Evolutionary conservation across 2,329 filamentous ascomycete species (phyloP).

Genomic region (Sporothrix euskadiensis): DNA sequence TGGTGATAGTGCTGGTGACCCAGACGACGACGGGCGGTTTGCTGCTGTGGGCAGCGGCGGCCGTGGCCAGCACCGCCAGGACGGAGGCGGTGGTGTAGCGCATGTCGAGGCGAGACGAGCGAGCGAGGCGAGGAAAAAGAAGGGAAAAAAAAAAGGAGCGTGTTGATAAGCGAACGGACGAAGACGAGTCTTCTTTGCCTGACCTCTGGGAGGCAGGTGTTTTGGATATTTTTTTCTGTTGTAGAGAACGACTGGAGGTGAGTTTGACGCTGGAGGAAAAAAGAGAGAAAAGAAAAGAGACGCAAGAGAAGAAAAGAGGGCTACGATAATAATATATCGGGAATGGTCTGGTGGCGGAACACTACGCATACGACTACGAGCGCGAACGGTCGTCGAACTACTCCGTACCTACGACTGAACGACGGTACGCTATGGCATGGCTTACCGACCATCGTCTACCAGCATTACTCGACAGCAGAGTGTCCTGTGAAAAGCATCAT

Average conservation of each 20-base stretch:
- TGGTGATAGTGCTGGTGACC: slow-evolving; percentile 27
- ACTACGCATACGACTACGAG: slow-evolving; percentile 1
- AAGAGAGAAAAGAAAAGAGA: neutral
- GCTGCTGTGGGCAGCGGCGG: neutral
- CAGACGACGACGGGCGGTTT: slow-evolving; percentile 20
- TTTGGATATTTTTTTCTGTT: neutral
- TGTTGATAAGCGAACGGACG: neutral
- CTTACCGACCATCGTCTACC: neutral
- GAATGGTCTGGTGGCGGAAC: neutral
- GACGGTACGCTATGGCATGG: neutral
- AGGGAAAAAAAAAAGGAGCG: slow-evolving; percentile 22
- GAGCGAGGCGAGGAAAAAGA: neutral
- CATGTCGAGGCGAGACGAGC: neutral
- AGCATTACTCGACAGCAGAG: neutral
- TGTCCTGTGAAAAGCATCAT: neutral
- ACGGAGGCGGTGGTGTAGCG: neutral
- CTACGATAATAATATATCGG: neutral
- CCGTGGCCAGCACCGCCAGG: neutral
- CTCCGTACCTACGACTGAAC: neutral
- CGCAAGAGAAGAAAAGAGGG: neutral
- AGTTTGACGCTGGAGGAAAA: slow-evolving; percentile 5
- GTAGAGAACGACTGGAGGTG: slow-evolving; percentile 22
- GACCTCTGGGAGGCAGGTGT: slow-evolving; percentile 8
- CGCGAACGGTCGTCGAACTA: neutral
- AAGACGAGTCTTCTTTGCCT: neutral